A percentile compares a stretch with the other conserved stretches of the same genome.
phyloP scores from a whole-genome alignment of 192 early-diverging fungal genomes.

The Geranomyces variabilis region DNA sequence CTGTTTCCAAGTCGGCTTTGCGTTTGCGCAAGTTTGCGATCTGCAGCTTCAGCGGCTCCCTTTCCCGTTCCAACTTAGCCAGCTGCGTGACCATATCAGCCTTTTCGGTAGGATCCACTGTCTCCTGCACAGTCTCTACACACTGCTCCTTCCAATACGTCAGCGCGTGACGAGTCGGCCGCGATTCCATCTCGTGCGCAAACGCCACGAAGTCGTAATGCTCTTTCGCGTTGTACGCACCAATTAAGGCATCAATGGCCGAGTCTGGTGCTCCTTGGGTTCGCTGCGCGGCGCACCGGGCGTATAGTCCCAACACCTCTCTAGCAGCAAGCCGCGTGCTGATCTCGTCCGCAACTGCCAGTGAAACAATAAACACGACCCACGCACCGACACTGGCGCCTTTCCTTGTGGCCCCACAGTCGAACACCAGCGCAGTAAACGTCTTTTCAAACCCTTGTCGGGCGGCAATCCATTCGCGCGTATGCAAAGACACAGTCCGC shows the following conservation, averaged over 20 bases:
- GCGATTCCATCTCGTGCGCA: conserved; percentile 37
- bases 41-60: conserved; percentile 25
- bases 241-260: conserved; percentile 17
- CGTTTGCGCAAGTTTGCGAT: conserved; percentile 38
- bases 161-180: conserved; percentile 30
- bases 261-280: neutral
- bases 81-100: conserved; percentile 43
- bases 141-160: conserved; percentile 47
- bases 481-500: neutral
- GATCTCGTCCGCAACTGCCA: conserved; percentile 42
- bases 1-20: conserved; percentile 44
- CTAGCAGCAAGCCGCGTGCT: conserved; percentile 33
- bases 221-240: conserved; percentile 31
- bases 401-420: neutral
- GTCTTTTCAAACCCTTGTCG: conserved; percentile 16
- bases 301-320: conserved; percentile 47
- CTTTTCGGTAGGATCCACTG: conserved; percentile 38
- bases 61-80: conserved; percentile 35
- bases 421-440: conserved; percentile 32
- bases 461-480: conserved; percentile 10
- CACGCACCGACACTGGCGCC: neutral
- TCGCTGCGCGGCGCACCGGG: conserved; percentile 14
- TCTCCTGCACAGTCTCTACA: conserved; percentile 52
- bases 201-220: conserved; percentile 46
- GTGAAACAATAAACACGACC: conserved; percentile 37